A percentile compares a stretch with the other conserved stretches of the same genome.
These are phyloP conservation scores for Venturia nashicola DNA, from an alignment of 2,329 filamentous ascomycete species.

Conservation along the genomic window DNA sequence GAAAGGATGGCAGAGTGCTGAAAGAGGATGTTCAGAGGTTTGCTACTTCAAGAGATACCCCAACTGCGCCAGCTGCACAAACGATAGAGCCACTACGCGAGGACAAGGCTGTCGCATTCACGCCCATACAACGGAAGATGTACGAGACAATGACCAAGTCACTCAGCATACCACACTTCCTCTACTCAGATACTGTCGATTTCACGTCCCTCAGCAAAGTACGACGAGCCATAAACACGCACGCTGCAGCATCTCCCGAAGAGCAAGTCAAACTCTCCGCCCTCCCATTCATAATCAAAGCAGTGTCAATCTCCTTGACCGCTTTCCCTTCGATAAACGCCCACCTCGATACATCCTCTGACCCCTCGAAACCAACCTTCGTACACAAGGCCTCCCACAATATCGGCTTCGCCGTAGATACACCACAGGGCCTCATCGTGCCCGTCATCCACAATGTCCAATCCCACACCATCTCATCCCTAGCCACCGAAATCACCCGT, in stretches of 20 bases:
- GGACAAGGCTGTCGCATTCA: slow-evolving; percentile 60
- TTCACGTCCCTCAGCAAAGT: slow-evolving; percentile 63
- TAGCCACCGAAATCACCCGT: slow-evolving; percentile 63
- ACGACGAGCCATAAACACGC: slow-evolving; percentile 61
- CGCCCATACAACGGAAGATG: slow-evolving; percentile 79
- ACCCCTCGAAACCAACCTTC: slow-evolving; percentile 57
- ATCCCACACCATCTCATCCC: slow-evolving; percentile 59
- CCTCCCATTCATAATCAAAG: slow-evolving; percentile 92
- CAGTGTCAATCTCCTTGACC: slow-evolving; percentile 72
- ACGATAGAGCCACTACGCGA: slow-evolving; percentile 25
- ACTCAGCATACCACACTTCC: slow-evolving; percentile 82
- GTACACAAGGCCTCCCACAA: slow-evolving; percentile 78
- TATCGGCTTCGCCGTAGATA: slow-evolving; percentile 93
- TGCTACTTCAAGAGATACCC: slow-evolving; percentile 32
- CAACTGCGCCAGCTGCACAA: slow-evolving; percentile 18
- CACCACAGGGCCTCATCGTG: slow-evolving; percentile 74
- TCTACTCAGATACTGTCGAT: slow-evolving; percentile 85
- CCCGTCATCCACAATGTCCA: slow-evolving; percentile 83
- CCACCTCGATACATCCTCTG: slow-evolving; percentile 53
- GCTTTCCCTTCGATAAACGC: slow-evolving; percentile 81
- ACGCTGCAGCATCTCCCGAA: slow-evolving; percentile 21
- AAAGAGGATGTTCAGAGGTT: slow-evolving; percentile 84
- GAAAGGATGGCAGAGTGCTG: slow-evolving; percentile 77
- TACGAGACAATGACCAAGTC: slow-evolving; percentile 96
- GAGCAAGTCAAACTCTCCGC: slow-evolving; percentile 60